Percentiles rank a stretch among this genome's conserved stretches.
phyloP scores from a whole-genome alignment of 2,329 filamentous ascomycete genomes.

The Epichloe scottii region DNA sequence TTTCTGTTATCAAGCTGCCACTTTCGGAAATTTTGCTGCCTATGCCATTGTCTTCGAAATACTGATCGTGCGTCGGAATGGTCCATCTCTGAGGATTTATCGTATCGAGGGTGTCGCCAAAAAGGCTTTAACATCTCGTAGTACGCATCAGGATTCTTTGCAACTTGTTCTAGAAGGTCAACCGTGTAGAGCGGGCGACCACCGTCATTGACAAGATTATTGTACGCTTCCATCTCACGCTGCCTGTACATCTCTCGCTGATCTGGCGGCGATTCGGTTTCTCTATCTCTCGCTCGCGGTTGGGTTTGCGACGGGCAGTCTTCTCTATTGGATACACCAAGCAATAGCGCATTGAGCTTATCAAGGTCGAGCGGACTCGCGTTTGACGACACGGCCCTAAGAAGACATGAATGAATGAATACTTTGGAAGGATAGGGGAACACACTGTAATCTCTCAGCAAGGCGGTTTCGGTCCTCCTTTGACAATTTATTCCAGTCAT shows the following conservation, averaged over 20 bases:
- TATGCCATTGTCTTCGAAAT: constrained; percentile 14
- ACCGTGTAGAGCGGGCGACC: constrained; percentile 19
- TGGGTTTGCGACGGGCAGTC: background rate
- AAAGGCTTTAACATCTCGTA: constrained; percentile 16
- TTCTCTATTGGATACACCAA: constrained; percentile 2
- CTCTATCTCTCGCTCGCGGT: background rate
- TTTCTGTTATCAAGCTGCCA: constrained; percentile 18
- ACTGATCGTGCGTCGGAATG: background rate
- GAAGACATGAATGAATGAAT: background rate
- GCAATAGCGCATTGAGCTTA: constrained; percentile 10
- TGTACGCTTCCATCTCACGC: constrained; percentile 13
- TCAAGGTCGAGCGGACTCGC: constrained; percentile 11
- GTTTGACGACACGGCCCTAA: background rate
- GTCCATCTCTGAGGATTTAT: background rate
- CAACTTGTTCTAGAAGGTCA: constrained; percentile 14
- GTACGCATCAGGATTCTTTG: constrained; percentile 11
- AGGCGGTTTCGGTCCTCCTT: constrained; percentile 7
- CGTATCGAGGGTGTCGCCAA: constrained; percentile 5
- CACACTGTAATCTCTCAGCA: constrained; percentile 10
- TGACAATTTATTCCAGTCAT: constrained; percentile 9
- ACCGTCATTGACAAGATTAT: constrained; percentile 18
- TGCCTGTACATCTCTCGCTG: background rate
- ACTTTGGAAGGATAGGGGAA: background rate
- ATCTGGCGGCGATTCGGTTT: background rate
- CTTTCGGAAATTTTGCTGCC: constrained; percentile 19